phyloP scores from a whole-genome alignment of 495 filamentous ascomycete species.

The Penicillium crystallinum region DNA sequence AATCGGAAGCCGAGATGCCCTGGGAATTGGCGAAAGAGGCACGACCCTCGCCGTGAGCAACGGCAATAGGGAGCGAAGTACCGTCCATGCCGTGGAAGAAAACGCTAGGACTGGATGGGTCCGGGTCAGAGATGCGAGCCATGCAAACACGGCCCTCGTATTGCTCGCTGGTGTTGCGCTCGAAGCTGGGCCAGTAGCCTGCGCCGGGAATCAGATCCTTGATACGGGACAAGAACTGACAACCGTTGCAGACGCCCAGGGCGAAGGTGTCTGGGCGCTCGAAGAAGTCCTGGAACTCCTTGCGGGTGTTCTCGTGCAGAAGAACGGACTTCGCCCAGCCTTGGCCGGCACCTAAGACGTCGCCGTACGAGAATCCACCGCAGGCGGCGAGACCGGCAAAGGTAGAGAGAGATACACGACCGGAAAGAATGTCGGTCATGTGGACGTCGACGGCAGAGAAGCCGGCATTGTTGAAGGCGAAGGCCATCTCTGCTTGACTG shows the following conservation, averaged over 20 bases:
- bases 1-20: constrained; percentile 35
- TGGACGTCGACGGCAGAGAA: constrained; percentile 92
- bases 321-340: constrained; percentile 97
- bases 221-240: constrained; percentile 86
- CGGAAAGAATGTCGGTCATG: constrained; percentile 89
- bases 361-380: constrained; percentile 96
- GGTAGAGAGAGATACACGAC: constrained; percentile 65
- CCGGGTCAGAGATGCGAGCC: constrained; percentile 70
- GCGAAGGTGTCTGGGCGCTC: constrained; percentile 84
- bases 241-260: constrained; percentile 95
- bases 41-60: constrained; percentile 89
- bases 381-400: constrained; percentile 90
- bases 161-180: constrained; percentile 79
- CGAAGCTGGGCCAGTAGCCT: constrained; percentile 80
- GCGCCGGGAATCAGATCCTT: constrained; percentile 84
- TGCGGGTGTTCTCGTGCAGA: constrained; percentile 68
- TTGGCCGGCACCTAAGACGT: constrained; percentile 88
- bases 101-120: constrained; percentile 58
- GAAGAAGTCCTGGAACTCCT: constrained; percentile 82
- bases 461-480: constrained; percentile 86
- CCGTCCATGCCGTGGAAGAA: constrained; percentile 92
- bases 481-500: constrained; percentile 94
- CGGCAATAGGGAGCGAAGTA: constrained; percentile 76
- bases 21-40: constrained; percentile 60
- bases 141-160: constrained; percentile 88